These are phyloP conservation scores for Colletotrichum sansevieriae DNA, from an alignment of 2,329 filamentous ascomycete species.

Conservation along the genomic window DNA sequence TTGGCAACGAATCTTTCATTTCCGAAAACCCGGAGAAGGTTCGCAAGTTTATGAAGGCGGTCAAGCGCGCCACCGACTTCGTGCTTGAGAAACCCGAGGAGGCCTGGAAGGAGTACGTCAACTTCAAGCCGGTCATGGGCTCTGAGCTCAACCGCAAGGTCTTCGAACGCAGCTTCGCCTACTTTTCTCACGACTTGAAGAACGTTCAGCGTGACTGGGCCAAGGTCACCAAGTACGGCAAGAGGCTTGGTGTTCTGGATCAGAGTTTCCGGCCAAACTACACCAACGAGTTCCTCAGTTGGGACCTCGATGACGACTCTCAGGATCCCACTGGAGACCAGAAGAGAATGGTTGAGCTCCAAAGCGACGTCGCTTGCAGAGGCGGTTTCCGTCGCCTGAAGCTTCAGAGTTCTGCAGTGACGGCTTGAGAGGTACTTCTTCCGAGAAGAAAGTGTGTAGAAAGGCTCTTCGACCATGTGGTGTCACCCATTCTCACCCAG, in stretches of 20 bases:
- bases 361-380: slow-evolving; percentile 73
- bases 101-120: slow-evolving; percentile 77
- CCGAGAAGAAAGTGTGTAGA: too few relatives aligned
- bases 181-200: slow-evolving; percentile 81
- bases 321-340: slow-evolving; percentile 78
- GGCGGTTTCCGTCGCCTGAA: slow-evolving; percentile 73
- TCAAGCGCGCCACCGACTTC: slow-evolving; percentile 81
- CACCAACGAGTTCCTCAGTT: slow-evolving; percentile 78
- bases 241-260: slow-evolving; percentile 77
- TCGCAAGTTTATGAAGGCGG: slow-evolving; percentile 76
- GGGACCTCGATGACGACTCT: slow-evolving; percentile 74
- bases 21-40: slow-evolving; percentile 75
- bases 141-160: slow-evolving; percentile 80
- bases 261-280: slow-evolving; percentile 77
- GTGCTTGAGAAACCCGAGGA: slow-evolving; percentile 73
- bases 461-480: too few relatives aligned
- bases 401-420: slow-evolving; percentile 26
- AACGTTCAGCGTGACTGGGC: slow-evolving; percentile 81
- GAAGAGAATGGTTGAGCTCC: slow-evolving; percentile 78
- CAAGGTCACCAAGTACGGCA: slow-evolving; percentile 83
- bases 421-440: slow-evolving; percentile 1
- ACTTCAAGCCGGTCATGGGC: slow-evolving; percentile 79
- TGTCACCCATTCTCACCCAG: not conserved
- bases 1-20: slow-evolving; percentile 80
- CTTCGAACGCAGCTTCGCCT: slow-evolving; percentile 82